Evolutionary conservation across 768 basidiomycete genomes (phyloP).

Genomic region (Serendipita sp.): DNA sequence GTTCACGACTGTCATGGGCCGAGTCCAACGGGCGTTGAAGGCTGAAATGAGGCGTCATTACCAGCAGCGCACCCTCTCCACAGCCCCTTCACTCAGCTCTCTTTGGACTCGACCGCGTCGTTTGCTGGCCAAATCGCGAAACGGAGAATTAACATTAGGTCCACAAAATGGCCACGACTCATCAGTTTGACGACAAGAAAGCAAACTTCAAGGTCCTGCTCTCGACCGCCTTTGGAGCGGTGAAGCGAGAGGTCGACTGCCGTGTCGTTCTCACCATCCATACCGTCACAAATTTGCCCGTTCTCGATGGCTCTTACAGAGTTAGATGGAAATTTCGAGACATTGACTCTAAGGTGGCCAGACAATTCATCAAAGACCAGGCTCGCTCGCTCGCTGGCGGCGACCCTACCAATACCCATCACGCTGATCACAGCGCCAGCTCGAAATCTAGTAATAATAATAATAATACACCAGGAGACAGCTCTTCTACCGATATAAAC

Average conservation of each 20-base stretch:
- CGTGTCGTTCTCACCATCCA: slow-evolving; percentile 1
- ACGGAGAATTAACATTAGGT: neutral
- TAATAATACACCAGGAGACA: neutral
- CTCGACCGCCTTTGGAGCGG: neutral
- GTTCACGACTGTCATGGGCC: too few species aligned
- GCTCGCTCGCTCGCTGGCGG: neutral
- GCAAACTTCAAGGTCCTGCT: slow-evolving; percentile 1
- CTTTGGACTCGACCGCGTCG: too few species aligned
- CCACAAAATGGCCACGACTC: neutral
- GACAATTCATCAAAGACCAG: neutral
- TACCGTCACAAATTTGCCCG: neutral
- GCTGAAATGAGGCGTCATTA: too few species aligned
- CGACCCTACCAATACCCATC: neutral
- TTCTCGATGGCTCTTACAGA: neutral
- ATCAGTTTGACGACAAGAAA: slow-evolving; percentile 6
- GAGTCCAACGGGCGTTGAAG: too few species aligned
- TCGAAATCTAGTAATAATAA: neutral
- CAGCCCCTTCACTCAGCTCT: too few species aligned
- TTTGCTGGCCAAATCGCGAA: too few species aligned
- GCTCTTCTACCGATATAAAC: neutral
- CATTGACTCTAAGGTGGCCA: neutral
- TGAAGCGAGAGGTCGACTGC: neutral
- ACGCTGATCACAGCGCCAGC: neutral
- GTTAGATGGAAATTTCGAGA: slow-evolving; percentile 6
- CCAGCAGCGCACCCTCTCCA: too few species aligned